phyloP scores from a whole-genome alignment of 345 rosid genomes.

The Combretum micranthum region DNA sequence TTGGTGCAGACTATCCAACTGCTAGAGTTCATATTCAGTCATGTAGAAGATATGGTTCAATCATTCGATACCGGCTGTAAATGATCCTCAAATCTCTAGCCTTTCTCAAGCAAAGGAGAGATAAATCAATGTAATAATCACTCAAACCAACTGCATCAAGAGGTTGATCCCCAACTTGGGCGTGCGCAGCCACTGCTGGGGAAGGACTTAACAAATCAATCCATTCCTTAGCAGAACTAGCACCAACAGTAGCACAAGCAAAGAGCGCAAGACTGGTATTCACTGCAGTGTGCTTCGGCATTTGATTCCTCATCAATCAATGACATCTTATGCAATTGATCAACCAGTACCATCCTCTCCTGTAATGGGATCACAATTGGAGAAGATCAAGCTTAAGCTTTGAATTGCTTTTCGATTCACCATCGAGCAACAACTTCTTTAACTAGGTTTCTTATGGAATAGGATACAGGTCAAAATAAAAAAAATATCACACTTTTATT shows the following conservation, averaged over 20 bases:
- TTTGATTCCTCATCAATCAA: conserved; percentile 21
- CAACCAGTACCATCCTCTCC: no score
- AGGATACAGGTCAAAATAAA: no score
- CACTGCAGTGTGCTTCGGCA: conserved; percentile 7
- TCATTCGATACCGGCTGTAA: conserved; percentile 43
- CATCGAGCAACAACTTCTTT: no score
- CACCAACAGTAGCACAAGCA: conserved; percentile 1
- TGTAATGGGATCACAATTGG: no score
- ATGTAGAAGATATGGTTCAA: no score
- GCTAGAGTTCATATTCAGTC: no score
- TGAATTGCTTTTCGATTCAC: no score
- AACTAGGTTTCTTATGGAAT: no score
- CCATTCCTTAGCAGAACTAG: conserved; percentile 36
- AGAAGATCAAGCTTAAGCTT: no score
- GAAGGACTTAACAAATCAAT: conserved; percentile 79
- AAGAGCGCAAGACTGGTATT: conserved; percentile 6
- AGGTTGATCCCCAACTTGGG: conserved; percentile 17
- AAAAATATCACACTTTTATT: no score
- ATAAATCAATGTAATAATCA: conserved; percentile 58
- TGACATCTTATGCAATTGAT: no score
- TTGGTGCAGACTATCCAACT: conserved; percentile 11
- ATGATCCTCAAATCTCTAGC: conserved; percentile 57
- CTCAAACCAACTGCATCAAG: conserved; percentile 48
- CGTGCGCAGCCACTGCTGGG: conserved; percentile 20
- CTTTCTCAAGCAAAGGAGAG: conserved; percentile 52